These are phyloP conservation scores for Rhodotorula sp. DNA, from an alignment of 1,284 basidiomycete species.

Conservation along the genomic window DNA sequence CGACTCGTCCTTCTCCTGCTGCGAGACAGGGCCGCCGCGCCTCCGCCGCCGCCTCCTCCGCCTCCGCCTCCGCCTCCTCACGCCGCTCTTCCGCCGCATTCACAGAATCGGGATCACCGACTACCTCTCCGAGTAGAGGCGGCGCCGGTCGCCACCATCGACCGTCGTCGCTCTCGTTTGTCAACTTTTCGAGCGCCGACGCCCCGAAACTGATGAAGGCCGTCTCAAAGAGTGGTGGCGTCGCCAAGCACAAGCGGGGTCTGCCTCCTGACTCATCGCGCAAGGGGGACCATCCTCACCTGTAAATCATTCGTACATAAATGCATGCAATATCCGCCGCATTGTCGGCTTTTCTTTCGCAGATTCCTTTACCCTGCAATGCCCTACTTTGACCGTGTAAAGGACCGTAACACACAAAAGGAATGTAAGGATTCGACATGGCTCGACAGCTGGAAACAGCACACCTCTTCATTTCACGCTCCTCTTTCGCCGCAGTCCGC, in stretches of 20 bases:
- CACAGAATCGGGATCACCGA: neutral
- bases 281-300: constrained; percentile 9
- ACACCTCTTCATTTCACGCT: neutral
- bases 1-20: neutral
- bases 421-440: too few species aligned
- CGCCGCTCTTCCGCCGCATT: neutral
- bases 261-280: constrained; percentile 24
- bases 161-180: constrained; percentile 31
- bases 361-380: too few species aligned
- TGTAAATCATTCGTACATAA: too few species aligned
- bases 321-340: too few species aligned
- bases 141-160: constrained; percentile 1
- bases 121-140: neutral
- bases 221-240: neutral
- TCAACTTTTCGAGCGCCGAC: constrained; percentile 46
- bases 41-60: neutral
- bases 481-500: too few species aligned
- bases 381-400: too few species aligned
- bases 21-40: neutral
- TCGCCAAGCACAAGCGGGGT: neutral
- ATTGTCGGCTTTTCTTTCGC: too few species aligned
- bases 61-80: neutral
- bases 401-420: too few species aligned
- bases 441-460: too few species aligned
- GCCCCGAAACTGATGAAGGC: constrained; percentile 35